Evolutionary conservation across 352 stramenopile species (phyloP).

Genomic region (Salisapilia sapeloensis): DNA sequence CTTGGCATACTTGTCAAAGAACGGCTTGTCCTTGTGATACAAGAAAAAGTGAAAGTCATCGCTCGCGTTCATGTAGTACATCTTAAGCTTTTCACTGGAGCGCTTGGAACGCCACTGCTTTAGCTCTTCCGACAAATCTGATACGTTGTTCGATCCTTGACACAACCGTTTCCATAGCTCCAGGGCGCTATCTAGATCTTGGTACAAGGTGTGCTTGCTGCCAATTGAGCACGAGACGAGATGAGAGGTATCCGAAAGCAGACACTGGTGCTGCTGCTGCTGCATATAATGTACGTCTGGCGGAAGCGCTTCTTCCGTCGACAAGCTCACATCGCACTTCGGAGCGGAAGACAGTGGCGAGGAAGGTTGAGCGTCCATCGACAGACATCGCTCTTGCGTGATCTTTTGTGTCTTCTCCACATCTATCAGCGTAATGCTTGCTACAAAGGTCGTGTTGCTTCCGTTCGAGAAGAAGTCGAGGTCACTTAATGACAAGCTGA

Average conservation of each 20-base stretch:
- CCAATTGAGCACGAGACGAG: slow-evolving; percentile 9
- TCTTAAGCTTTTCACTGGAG: slow-evolving; percentile 6
- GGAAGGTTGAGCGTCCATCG: too few species aligned
- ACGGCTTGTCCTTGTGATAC: slow-evolving; percentile 23
- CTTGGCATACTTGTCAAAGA: slow-evolving; percentile 16
- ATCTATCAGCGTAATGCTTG: too few species aligned
- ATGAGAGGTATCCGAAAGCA: slow-evolving; percentile 8
- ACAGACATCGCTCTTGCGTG: too few species aligned
- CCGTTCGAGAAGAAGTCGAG: too few species aligned
- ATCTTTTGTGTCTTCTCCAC: too few species aligned
- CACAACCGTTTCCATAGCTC: slow-evolving; percentile 12
- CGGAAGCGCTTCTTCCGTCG: slow-evolving; percentile 7
- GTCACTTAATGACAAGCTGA: too few species aligned
- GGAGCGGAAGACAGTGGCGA: slow-evolving; percentile 2
- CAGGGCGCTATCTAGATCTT: slow-evolving; percentile 11
- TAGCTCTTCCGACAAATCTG: slow-evolving; percentile 11
- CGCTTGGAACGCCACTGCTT: slow-evolving; percentile 10
- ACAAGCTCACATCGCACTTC: slow-evolving; percentile 13
- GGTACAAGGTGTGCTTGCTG: slow-evolving; percentile 23
- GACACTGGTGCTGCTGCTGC: slow-evolving; percentile 12
- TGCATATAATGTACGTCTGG: slow-evolving; percentile 17
- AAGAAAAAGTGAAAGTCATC: slow-evolving; percentile 44
- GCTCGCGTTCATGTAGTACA: slow-evolving; percentile 24
- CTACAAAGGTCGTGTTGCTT: too few species aligned
- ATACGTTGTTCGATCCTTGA: slow-evolving; percentile 4